These are phyloP conservation scores for Magnaporthiopsis incrustans DNA, from an alignment of 2,329 filamentous ascomycete species.

Conservation along the genomic window DNA sequence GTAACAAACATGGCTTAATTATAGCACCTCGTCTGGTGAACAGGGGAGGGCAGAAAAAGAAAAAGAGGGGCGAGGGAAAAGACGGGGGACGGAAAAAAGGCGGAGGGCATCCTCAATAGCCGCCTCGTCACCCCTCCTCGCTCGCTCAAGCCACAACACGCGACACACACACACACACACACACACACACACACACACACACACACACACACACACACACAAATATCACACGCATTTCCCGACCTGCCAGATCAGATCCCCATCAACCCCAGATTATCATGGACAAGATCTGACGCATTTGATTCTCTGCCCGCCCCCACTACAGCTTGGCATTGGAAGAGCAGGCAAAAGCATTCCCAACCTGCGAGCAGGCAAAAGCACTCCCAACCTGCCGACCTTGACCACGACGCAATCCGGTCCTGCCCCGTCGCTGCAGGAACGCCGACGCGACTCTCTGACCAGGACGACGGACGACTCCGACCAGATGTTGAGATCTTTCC, in stretches of 20 bases:
- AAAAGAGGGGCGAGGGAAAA: too few relatives aligned
- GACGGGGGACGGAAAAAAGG: too few relatives aligned
- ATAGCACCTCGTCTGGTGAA: slow-evolving; percentile 6
- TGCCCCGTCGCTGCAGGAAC: slow-evolving; percentile 15
- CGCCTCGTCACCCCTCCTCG: slow-evolving; percentile 3
- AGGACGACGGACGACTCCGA: slow-evolving; percentile 15
- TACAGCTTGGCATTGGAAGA: slow-evolving; percentile 9
- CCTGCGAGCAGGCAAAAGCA: slow-evolving; percentile 3
- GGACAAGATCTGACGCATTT: not conserved
- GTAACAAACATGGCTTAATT: slow-evolving; percentile 28
- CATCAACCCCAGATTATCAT: slow-evolving; percentile 2
- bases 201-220: not conserved
- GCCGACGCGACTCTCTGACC: slow-evolving; percentile 17
- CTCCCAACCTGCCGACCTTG: slow-evolving; percentile 9
- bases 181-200: slow-evolving; percentile 1
- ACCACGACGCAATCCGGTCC: slow-evolving; percentile 9
- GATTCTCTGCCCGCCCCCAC: too few relatives aligned
- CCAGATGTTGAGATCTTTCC: slow-evolving; percentile 17
- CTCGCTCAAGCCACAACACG: not conserved
- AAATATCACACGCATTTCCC: slow-evolving; percentile 6
- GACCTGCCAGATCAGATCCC: not conserved
- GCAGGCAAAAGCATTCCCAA: slow-evolving; percentile 4
- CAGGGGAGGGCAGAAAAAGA: not conserved
- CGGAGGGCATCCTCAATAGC: not conserved
- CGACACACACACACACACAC: not conserved